A percentile compares a stretch with the other conserved stretches of the same genome.
Conservation (phyloP, 2,329 filamentous ascomycete genomes). For the Colletotrichum coccodes region DNA sequence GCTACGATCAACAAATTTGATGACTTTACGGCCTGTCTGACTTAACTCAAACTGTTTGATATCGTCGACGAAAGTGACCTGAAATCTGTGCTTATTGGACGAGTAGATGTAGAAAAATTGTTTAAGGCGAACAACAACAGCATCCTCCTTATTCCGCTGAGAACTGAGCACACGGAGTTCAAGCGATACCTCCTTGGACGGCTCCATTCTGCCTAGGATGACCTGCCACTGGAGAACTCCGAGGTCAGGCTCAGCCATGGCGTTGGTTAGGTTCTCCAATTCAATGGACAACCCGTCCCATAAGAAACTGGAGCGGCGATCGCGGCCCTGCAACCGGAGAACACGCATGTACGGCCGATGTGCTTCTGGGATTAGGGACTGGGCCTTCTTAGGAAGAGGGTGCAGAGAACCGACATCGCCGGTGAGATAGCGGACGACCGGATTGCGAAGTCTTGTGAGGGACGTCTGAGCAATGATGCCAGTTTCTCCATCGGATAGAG, state of each 20-base stretch:
- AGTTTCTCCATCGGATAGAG: conserved; percentile 43
- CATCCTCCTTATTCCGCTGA: no score
- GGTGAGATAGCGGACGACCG: conserved; percentile 54
- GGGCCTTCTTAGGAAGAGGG: conserved; percentile 38
- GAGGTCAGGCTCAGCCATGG: conserved; percentile 38
- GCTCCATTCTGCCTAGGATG: conserved; percentile 43
- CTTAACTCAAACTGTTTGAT: no score
- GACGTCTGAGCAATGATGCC: conserved; percentile 54
- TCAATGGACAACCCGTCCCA: conserved; percentile 52
- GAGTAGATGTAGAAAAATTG: no score
- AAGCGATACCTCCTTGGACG: not conserved
- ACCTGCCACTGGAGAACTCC: conserved; percentile 55
- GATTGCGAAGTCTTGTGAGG: conserved; percentile 52
- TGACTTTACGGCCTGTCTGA: no score
- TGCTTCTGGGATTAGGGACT: conserved; percentile 30
- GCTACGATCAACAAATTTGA: no score
- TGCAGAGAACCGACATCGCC: conserved; percentile 55
- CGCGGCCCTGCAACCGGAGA: conserved; percentile 52
- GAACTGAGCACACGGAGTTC: not conserved
- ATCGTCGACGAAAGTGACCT: no score
- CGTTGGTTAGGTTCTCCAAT: conserved; percentile 40
- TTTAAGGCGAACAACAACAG: no score
- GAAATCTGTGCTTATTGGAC: no score
- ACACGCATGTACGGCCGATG: conserved; percentile 42
- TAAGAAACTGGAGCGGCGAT: conserved; percentile 53